Conservation (phyloP, 495 filamentous ascomycete species). For the Aspergillus egyptiacus region DNA sequence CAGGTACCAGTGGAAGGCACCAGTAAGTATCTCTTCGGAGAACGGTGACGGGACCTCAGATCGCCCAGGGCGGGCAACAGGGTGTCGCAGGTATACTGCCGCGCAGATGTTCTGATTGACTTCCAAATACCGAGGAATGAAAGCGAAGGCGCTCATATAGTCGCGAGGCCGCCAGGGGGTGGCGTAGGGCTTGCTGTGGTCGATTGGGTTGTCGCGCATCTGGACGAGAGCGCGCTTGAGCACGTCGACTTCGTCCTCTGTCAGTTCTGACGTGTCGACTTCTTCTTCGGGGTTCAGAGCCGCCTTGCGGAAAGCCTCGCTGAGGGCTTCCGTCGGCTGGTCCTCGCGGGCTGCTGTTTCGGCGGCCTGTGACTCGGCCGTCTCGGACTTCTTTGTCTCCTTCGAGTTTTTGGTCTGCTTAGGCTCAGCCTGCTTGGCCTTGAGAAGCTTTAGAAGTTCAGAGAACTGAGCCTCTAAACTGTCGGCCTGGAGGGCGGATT, state of each 20-base stretch:
- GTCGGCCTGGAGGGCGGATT: slow-evolving; percentile 31
- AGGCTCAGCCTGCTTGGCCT: slow-evolving; percentile 33
- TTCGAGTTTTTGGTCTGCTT: slow-evolving; percentile 24
- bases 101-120: slow-evolving; percentile 95
- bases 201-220: slow-evolving; percentile 66
- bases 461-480: slow-evolving; percentile 49
- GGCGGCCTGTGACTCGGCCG: slow-evolving; percentile 4
- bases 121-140: slow-evolving; percentile 91
- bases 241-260: slow-evolving; percentile 35
- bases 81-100: slow-evolving; percentile 91
- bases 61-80: slow-evolving; percentile 80
- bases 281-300: slow-evolving; percentile 33
- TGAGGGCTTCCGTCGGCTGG: slow-evolving; percentile 30
- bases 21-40: slow-evolving; percentile 50
- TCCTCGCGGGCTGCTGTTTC: slow-evolving; percentile 15
- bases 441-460: slow-evolving; percentile 37
- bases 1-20: slow-evolving; percentile 93
- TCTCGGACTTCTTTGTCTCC: neutral
- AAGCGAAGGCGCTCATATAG: slow-evolving; percentile 87
- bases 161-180: slow-evolving; percentile 87
- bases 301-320: slow-evolving; percentile 40
- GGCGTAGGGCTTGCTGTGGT: slow-evolving; percentile 73
- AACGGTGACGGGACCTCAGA: slow-evolving; percentile 92
- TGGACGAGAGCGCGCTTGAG: slow-evolving; percentile 46
- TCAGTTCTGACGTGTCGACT: slow-evolving; percentile 36